Conservation (phyloP, 176 grass and related monocot genomes). For the Avena eriantha region DNA sequence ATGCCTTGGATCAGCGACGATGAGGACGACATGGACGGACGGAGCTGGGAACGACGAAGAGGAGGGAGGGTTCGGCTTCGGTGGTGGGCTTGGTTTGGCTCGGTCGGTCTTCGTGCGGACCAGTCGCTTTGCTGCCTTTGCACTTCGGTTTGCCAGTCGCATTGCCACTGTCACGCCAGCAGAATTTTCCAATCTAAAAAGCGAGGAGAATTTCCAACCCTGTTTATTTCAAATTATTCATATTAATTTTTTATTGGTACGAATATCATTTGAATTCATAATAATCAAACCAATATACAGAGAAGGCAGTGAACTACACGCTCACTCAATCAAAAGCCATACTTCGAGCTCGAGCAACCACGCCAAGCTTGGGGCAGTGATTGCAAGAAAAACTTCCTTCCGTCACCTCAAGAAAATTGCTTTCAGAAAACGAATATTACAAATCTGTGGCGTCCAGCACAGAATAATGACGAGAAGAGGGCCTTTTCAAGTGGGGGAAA, state of each 20-base stretch:
- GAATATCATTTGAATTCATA: neutral
- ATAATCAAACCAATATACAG: neutral
- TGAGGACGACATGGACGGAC: conserved; percentile 45
- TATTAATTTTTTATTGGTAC: neutral
- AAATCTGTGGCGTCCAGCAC: conserved; percentile 46
- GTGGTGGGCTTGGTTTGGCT: conserved; percentile 29
- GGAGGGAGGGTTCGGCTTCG: neutral
- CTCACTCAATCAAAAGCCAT: neutral
- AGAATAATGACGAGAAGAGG: conserved; percentile 24
- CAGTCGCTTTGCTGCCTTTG: neutral
- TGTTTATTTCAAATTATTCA: no score
- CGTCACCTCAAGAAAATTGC: conserved; percentile 34
- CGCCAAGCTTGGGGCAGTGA: neutral
- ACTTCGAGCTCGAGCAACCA: neutral
- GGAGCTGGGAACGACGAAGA: neutral
- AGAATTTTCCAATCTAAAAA: no score
- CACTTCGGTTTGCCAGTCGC: no score
- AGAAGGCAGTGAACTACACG: neutral
- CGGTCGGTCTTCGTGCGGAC: neutral
- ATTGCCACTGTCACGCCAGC: no score
- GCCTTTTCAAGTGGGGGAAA: conserved; percentile 34
- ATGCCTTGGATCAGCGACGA: conserved; percentile 74
- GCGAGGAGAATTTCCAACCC: no score
- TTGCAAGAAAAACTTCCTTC: conserved; percentile 11
- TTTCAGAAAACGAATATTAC: conserved; percentile 42